Conservation (phyloP, 441 rosid species). For the Cnidoscolus chayamansa region DNA sequence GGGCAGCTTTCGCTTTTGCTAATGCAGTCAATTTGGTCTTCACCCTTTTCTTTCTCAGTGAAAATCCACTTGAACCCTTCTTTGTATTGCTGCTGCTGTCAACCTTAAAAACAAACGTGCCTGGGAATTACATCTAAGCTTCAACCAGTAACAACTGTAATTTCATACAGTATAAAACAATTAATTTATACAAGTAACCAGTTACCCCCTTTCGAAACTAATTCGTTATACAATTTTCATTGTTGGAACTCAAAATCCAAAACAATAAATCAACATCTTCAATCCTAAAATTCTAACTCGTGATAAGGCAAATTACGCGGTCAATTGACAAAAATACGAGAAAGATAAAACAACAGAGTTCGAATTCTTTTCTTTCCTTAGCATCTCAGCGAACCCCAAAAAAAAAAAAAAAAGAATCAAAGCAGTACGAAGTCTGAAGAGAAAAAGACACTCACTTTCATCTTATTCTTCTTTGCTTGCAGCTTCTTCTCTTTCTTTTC, state of each 20-base stretch:
- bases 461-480: constrained; percentile 76
- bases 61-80: constrained; percentile 56
- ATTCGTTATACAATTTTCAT: neutral
- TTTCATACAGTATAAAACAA: neutral
- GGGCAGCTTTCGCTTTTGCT: constrained; percentile 80
- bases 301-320: no score
- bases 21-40: constrained; percentile 74
- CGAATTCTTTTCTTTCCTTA: no score
- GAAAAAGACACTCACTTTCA: constrained; percentile 57
- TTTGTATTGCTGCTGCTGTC: constrained; percentile 65
- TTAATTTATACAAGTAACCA: neutral
- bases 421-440: neutral
- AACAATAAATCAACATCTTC: no score
- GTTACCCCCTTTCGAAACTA: neutral
- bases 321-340: no score
- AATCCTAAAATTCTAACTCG: no score
- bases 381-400: no score
- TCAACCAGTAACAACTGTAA: neutral
- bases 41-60: constrained; percentile 75
- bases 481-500: constrained; percentile 68
- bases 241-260: neutral
- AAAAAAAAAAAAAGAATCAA: no score
- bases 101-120: constrained; percentile 39
- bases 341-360: no score
- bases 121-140: neutral